These are phyloP conservation scores for Pulveroboletus sp. DNA, from an alignment of 768 basidiomycete species.

Conservation along the genomic window DNA sequence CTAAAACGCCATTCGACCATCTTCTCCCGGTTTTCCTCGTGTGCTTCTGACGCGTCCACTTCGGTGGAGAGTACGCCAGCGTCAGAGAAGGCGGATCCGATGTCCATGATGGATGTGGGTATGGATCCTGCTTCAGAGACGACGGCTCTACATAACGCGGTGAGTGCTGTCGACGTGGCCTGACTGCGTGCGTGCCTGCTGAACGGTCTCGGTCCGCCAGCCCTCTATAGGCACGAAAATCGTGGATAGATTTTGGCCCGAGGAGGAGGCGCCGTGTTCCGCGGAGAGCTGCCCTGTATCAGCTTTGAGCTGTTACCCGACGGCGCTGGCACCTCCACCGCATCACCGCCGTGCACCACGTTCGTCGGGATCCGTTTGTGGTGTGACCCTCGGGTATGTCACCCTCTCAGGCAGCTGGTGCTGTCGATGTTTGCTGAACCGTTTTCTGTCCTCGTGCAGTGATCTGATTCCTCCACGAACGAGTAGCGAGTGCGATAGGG, in stretches of 20 bases:
- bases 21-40: conserved; percentile 19
- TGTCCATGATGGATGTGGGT: conserved; percentile 6
- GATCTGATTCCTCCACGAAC: conserved; percentile 16
- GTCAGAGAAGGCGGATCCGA: conserved; percentile 21
- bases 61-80: conserved; percentile 13
- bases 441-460: conserved; percentile 10
- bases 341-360: conserved; percentile 25
- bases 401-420: neutral
- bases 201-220: conserved; percentile 8
- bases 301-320: conserved; percentile 10
- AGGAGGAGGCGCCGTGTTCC: conserved; percentile 20
- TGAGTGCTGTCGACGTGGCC: conserved; percentile 16
- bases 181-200: neutral
- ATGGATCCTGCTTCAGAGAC: conserved; percentile 1
- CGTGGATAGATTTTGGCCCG: conserved; percentile 29
- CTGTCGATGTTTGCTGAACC: neutral
- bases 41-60: conserved; percentile 10
- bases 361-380: conserved; percentile 6
- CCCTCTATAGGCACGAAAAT: conserved; percentile 28
- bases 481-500: conserved; percentile 5
- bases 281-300: conserved; percentile 17
- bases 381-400: conserved; percentile 15
- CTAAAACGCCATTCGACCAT: conserved; percentile 26
- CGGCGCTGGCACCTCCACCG: conserved; percentile 26
- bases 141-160: conserved; percentile 3